Conservation (phyloP, 768 basidiomycete species). For the Tylopilus rubrobrunneus region DNA sequence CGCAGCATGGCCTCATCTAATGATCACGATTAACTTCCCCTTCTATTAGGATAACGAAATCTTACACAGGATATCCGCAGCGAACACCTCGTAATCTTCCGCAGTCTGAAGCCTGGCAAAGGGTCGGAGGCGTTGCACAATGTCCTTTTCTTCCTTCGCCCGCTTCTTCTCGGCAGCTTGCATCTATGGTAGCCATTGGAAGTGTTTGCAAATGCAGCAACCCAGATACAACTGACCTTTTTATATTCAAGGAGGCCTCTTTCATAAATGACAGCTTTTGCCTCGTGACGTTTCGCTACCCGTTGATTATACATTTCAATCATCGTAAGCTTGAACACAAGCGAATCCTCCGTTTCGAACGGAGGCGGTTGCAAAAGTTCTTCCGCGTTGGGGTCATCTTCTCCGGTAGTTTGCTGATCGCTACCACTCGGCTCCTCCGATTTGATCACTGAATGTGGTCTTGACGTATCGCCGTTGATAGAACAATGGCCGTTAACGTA, state of each 20-base stretch:
- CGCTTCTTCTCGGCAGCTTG: slow-evolving; percentile 90
- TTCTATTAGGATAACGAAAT: background rate
- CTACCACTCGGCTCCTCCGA: slow-evolving; percentile 43
- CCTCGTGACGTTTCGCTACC: slow-evolving; percentile 78
- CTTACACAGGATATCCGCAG: slow-evolving; percentile 88
- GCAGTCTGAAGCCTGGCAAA: slow-evolving; percentile 90
- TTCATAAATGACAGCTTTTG: slow-evolving; percentile 88
- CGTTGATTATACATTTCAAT: slow-evolving; percentile 90
- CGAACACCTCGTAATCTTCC: slow-evolving; percentile 85
- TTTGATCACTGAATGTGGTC: slow-evolving; percentile 29
- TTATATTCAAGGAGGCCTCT: slow-evolving; percentile 90
- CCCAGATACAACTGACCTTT: slow-evolving; percentile 53
- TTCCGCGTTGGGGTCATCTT: slow-evolving; percentile 58
- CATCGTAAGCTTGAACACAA: slow-evolving; percentile 83
- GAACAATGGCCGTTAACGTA: slow-evolving; percentile 33
- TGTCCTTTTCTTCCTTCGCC: slow-evolving; percentile 86
- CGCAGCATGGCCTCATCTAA: slow-evolving; percentile 85
- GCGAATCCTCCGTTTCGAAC: slow-evolving; percentile 77
- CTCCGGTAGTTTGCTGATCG: slow-evolving; percentile 36
- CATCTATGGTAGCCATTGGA: slow-evolving; percentile 49
- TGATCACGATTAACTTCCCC: background rate
- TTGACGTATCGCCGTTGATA: slow-evolving; percentile 35
- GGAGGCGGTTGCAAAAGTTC: slow-evolving; percentile 71
- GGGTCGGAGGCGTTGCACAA: slow-evolving; percentile 82
- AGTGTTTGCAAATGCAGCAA: background rate